Conservation (phyloP, 2,329 filamentous ascomycete genomes). For the Clonostachys rhizophaga region DNA sequence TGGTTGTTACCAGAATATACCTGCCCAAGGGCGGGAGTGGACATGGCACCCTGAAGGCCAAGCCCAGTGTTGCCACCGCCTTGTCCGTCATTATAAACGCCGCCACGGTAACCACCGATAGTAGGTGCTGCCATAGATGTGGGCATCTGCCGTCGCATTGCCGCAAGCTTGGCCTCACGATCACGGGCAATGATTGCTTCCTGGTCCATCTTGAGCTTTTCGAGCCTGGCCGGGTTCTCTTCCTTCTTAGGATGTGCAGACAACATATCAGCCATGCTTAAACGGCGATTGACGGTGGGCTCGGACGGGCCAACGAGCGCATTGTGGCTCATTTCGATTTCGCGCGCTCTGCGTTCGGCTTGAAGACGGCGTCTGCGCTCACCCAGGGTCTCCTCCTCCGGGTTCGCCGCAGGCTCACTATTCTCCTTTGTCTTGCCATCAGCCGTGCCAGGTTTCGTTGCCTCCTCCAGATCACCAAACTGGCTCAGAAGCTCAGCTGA, state of each 20-base stretch:
- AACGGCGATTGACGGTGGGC: slow-evolving; percentile 18
- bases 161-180: slow-evolving; percentile 42
- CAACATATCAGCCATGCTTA: slow-evolving; percentile 58
- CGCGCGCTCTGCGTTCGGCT: slow-evolving; percentile 61
- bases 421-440: slow-evolving; percentile 27
- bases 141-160: slow-evolving; percentile 45
- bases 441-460: neutral
- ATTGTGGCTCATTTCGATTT: slow-evolving; percentile 43
- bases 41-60: slow-evolving; percentile 14
- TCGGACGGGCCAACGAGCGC: slow-evolving; percentile 10
- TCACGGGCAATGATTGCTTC: slow-evolving; percentile 32
- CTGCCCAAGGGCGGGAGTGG: slow-evolving; percentile 17
- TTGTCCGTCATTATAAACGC: slow-evolving; percentile 49
- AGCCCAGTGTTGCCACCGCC: slow-evolving; percentile 23
- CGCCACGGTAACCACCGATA: slow-evolving; percentile 42
- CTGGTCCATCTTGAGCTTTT: slow-evolving; percentile 14
- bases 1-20: slow-evolving; percentile 10
- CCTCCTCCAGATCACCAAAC: slow-evolving; percentile 46
- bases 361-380: slow-evolving; percentile 72
- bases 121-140: slow-evolving; percentile 23
- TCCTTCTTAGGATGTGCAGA: slow-evolving; percentile 34
- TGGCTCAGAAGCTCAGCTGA: slow-evolving; percentile 64
- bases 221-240: slow-evolving; percentile 28
- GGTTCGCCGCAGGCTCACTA: slow-evolving; percentile 9
- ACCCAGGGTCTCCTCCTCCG: slow-evolving; percentile 72